phyloP scores from a whole-genome alignment of 306 rosid species.

The Ormosia semicastrata region DNA sequence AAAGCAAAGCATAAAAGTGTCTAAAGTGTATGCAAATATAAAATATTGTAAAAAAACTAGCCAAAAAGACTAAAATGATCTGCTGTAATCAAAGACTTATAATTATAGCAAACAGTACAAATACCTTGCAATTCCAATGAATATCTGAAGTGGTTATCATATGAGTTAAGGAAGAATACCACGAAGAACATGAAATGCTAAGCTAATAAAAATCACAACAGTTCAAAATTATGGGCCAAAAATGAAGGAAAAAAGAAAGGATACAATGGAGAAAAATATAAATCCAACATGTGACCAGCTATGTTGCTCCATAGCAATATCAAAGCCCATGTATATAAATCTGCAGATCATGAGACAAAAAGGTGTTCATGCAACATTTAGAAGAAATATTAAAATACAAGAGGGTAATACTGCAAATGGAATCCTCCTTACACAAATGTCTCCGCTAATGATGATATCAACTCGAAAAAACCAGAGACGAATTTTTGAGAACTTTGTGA shows the following conservation, averaged over 20 bases:
- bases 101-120: conserved; percentile 17
- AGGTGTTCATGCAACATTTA: conserved; percentile 12
- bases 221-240: conserved; percentile 8
- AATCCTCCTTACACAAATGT: conserved; percentile 81
- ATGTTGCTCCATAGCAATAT: conserved; percentile 97
- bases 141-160: conserved; percentile 56
- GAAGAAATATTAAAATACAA: conserved; percentile 14
- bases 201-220: conserved; percentile 17
- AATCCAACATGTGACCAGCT: conserved; percentile 99
- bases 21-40: not conserved
- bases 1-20: not conserved
- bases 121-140: conserved; percentile 92
- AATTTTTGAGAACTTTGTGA: conserved; percentile 91
- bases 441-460: conserved; percentile 96
- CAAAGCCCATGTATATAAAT: conserved; percentile 99
- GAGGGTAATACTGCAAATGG: conserved; percentile 11
- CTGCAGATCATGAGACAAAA: conserved; percentile 47
- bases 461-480: conserved; percentile 85
- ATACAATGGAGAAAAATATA: conserved; percentile 97
- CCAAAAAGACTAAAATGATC: conserved; percentile 21
- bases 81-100: conserved; percentile 13
- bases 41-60: not conserved
- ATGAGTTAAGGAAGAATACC: conserved; percentile 62
- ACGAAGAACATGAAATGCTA: conserved; percentile 15
- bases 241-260: conserved; percentile 40